These are phyloP conservation scores for Detonula confervacea DNA, from an alignment of 352 stramenopile species.

Conservation along the genomic window DNA sequence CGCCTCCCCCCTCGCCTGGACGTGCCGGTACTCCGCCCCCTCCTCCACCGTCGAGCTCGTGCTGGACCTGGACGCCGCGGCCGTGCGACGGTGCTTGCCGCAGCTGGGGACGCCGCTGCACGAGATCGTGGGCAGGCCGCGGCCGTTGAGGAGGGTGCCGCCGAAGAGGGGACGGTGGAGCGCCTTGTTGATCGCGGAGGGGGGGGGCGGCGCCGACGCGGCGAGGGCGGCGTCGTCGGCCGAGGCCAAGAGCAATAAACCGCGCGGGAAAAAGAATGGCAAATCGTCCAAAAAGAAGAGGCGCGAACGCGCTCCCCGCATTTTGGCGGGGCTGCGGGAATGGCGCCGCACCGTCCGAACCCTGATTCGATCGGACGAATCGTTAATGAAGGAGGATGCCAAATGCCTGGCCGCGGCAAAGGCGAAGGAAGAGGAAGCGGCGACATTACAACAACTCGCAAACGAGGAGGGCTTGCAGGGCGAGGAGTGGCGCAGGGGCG, in stretches of 20 bases:
- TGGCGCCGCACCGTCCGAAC: slow-evolving; percentile 47
- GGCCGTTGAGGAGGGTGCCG: slow-evolving; percentile 28
- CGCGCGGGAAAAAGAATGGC: not conserved
- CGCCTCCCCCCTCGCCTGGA: slow-evolving; percentile 65
- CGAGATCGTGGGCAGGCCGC: slow-evolving; percentile 66
- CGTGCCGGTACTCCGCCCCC: slow-evolving; percentile 71
- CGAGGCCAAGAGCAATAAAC: not conserved
- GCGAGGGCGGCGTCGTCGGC: not conserved
- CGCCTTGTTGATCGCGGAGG: too few species aligned
- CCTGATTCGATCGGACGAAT: slow-evolving; percentile 38
- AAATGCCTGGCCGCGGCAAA: not conserved
- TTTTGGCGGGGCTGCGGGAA: slow-evolving; percentile 34
- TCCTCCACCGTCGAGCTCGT: slow-evolving; percentile 62
- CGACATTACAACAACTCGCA: too few species aligned
- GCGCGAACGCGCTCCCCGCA: slow-evolving; percentile 6
- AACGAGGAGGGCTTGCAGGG: too few species aligned
- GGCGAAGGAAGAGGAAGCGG: not conserved
- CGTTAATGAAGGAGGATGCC: slow-evolving; percentile 32
- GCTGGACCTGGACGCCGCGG: slow-evolving; percentile 47
- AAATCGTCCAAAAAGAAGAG: slow-evolving; percentile 21
- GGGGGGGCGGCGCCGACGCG: too few species aligned
- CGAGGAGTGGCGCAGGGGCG: slow-evolving; percentile 8
- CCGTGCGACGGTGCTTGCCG: slow-evolving; percentile 62
- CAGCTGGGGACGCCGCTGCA: slow-evolving; percentile 75
- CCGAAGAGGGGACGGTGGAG: slow-evolving; percentile 17